Evolutionary conservation across 352 stramenopile species (phyloP).

Genomic region (Phytophthora capsici): DNA sequence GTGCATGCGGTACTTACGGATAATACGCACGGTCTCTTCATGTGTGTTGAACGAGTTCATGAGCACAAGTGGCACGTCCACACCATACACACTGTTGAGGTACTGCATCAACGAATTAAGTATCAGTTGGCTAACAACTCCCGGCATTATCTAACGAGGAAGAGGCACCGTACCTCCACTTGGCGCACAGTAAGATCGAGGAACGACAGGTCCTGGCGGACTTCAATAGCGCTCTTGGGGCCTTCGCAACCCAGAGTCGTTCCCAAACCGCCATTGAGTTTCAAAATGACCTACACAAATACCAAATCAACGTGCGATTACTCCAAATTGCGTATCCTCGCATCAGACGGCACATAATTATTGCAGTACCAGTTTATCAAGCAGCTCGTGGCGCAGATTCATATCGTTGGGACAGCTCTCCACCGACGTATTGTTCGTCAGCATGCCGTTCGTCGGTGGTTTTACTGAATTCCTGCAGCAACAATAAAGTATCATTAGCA

Average conservation of each 20-base stretch:
- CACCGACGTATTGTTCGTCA: constrained; percentile 75
- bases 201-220: constrained; percentile 95
- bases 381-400: constrained; percentile 93
- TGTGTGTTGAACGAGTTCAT: constrained; percentile 99
- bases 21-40: constrained; percentile 97
- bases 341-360: background rate
- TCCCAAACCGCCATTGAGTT: constrained; percentile 99
- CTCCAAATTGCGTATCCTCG: background rate
- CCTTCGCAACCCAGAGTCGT: constrained; percentile 97
- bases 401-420: constrained; percentile 92
- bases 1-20: constrained; percentile 97
- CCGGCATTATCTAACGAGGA: background rate
- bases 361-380: constrained; percentile 92
- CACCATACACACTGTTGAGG: constrained; percentile 91
- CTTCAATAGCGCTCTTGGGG: constrained; percentile 94
- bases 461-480: constrained; percentile 75
- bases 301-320: constrained; percentile 16
- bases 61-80: constrained; percentile 98
- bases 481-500: background rate
- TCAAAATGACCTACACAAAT: constrained; percentile 91
- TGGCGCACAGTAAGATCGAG: constrained; percentile 99
- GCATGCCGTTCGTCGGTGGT: constrained; percentile 72
- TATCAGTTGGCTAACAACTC: background rate
- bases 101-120: constrained; percentile 52
- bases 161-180: constrained; percentile 76